Evolutionary conservation across 257 asterid genomes (phyloP), one percentile per base, ranked within the genome.

Genomic region (Linaria vulgaris): DNA sequence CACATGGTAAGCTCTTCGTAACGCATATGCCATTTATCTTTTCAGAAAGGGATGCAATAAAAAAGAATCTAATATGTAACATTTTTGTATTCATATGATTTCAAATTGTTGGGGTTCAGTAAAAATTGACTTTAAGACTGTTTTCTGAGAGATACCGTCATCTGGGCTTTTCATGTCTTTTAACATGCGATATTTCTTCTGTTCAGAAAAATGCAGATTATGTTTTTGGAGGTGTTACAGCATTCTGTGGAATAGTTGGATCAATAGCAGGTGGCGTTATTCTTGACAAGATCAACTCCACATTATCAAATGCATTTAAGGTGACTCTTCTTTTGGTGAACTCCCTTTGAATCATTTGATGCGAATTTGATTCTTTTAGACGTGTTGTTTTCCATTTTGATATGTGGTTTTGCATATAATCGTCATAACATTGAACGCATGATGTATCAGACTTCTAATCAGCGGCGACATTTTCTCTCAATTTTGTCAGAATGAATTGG

Each of bases 261-360:
- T 77, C 99, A n/a, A n/a, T 94, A 61, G 90, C 88, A 5, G 99
- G 99, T 41, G 99, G 97, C 69, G 69, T 74, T 39, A 37, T 82
- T 70, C 88, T 94, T 24, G 99, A 94, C 72, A 79, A 22, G 41
- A 79, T 94, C 80, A 73, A 74, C 57, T 82, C 96, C 69, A 90
- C 97, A 2, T 66, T 94, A 71, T 37, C 85, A 59, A 94, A 87
- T 82, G 97, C 99, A 59, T 94, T 94, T 74, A 94, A 87, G 96
- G 99, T 85, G 74, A 25, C 54, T 37, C 61, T 41, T 1, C 55
- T 59, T 55, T 55, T 47, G 13, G 25, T 14, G 37, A 12, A 62
- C 48, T 24, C 1, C 67, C 22, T 55, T n/a, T 54, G 41, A 27
- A 14, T 63, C n/a, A 45, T 55, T 67, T 63, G 37, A 56, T 12